A percentile compares a stretch with the other conserved stretches of the same genome.
Conservation (phyloP, 2,329 filamentous ascomycete species). For the Phaeophleospora eucalypticola region DNA sequence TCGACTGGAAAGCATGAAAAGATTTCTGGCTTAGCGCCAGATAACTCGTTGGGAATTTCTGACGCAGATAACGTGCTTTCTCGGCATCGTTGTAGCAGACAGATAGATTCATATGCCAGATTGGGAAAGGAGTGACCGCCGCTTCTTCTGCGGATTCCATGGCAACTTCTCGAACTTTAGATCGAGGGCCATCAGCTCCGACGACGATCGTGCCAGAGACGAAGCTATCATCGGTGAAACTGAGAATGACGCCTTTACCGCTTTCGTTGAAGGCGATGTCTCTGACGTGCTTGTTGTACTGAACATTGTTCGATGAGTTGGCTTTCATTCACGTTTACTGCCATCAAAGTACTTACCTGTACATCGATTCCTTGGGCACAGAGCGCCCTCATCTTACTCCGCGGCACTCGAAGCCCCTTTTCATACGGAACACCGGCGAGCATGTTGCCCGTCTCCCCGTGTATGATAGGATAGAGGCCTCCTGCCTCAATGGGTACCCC, state of each 20-base stretch:
- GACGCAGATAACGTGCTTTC: constrained; percentile 5
- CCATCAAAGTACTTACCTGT: too few species aligned
- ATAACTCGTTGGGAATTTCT: constrained; percentile 6
- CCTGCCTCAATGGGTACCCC: constrained; percentile 7
- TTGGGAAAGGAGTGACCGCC: constrained; percentile 2
- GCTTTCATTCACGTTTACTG: too few species aligned
- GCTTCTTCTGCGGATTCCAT: constrained; percentile 4
- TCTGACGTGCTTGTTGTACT: background rate
- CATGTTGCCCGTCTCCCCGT: constrained; percentile 7
- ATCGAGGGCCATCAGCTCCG: constrained; percentile 20
- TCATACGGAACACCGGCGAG: constrained; percentile 8
- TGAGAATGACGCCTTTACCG: constrained; percentile 14
- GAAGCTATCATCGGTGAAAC: constrained; percentile 11
- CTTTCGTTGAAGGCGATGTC: constrained; percentile 8
- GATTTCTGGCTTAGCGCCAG: constrained; percentile 7
- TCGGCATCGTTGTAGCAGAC: constrained; percentile 9
- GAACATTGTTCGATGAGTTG: too few species aligned
- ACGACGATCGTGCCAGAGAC: constrained; percentile 15
- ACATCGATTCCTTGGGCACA: constrained; percentile 7
- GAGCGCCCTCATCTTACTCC: constrained; percentile 6
- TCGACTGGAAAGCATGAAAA: constrained; percentile 11
- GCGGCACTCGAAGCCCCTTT: constrained; percentile 7
- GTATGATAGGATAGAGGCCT: constrained; percentile 10
- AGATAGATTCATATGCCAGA: constrained; percentile 9
- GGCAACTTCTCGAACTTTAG: constrained; percentile 5